A percentile compares a stretch with the other conserved stretches of the same genome.
phyloP scores from a whole-genome alignment of 2,329 filamentous ascomycete genomes.

The Neopestalotiopsis rosae region DNA sequence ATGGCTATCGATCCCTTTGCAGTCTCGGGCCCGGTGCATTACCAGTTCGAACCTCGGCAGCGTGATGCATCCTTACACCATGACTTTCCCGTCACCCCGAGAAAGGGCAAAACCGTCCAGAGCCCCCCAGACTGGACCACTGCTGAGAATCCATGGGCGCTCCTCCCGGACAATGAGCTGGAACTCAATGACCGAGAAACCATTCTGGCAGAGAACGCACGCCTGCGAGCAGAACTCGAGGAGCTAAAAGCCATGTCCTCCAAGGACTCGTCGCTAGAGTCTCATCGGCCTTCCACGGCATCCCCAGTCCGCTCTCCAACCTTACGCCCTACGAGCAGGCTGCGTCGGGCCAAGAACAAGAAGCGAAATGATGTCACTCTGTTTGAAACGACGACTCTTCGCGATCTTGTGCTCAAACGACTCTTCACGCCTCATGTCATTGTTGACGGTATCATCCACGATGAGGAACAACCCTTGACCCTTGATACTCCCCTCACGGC shows the following conservation, averaged over 20 bases:
- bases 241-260: constrained; percentile 7
- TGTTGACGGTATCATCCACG: constrained; percentile 12
- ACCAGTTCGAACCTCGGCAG: constrained; percentile 3
- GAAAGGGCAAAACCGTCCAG: constrained; percentile 10
- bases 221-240: constrained; percentile 19
- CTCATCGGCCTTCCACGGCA: neutral
- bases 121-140: constrained; percentile 14
- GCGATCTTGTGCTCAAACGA: constrained; percentile 20
- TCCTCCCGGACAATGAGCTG: neutral
- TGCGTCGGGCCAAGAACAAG: constrained; percentile 7
- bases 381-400: constrained; percentile 17
- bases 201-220: constrained; percentile 17
- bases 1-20: constrained; percentile 5
- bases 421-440: constrained; percentile 19
- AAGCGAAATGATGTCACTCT: constrained; percentile 11
- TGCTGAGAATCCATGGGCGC: constrained; percentile 18
- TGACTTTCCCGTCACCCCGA: neutral
- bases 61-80: neutral
- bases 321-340: neutral
- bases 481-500: constrained; percentile 21
- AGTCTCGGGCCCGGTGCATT: too few species aligned
- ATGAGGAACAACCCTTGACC: constrained; percentile 9
- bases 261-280: neutral
- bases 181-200: constrained; percentile 10
- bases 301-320: neutral